Base-by-base conservation (phyloP, 306 rosid species). In the Bauhinia variegata region DNA sequence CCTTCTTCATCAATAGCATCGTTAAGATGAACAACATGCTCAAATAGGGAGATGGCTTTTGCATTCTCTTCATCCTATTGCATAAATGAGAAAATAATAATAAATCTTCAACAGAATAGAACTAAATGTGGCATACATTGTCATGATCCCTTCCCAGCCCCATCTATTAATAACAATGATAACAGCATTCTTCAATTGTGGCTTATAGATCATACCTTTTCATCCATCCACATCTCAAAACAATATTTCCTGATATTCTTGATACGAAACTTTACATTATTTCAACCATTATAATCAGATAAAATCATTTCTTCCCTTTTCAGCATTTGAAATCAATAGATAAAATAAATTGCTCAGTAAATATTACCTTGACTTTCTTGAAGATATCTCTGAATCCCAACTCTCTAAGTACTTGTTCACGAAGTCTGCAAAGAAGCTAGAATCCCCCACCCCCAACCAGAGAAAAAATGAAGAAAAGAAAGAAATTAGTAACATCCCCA, bases 311-410 rank as follows among this genome's bases (percentile, higher is more conserved):
- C 63, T 36, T 68, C n/a, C n/a, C n/a, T 65, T 17, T 43, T 74
- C 65, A 41, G 50, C 14, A 49, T 46, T 59, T 54, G 38, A 54
- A 7, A 56, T 34, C 6, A 33, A n/a, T 38, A 31, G 61, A 50
- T 60, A 9, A 72, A 44, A 11, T 37, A 51, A 39, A 73, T 30
- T 15, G 14, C 11, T 49, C 41, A 62, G 52, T 41, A 23, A 75
- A 63, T 72, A 67, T 57, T 75, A 75, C 97, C 97, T 93, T 93
- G 63, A 90, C 91, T 82, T 81, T 86, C 97, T 88, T 93, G 85
- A 93, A 93, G 76, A 93, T 93, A 72, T 93, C 99, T 48, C 59
- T 79, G 86, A 93, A 86, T 78, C 97, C 96, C 71, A 85, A 43
- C 71, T 90, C 97, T 79, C 85, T 85, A 49, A 93, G 97, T 44